Base-by-base conservation (phyloP, 495 filamentous ascomycete genomes). In the Penicillium egyptiacum region DNA sequence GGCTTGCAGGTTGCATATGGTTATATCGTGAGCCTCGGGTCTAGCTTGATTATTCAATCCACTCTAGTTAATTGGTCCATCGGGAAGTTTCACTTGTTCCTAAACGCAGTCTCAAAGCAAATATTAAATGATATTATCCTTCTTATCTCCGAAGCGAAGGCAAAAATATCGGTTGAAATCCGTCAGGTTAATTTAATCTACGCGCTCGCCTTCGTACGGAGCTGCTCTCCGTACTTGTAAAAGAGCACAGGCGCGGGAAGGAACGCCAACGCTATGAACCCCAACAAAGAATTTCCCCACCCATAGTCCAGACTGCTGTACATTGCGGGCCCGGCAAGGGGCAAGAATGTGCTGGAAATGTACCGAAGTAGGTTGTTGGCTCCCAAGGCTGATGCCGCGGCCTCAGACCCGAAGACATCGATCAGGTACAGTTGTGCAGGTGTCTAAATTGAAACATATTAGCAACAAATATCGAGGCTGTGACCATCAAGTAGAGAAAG, bases 271-370 rank as follows among this genome's bases (percentile, higher is more conserved):
- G 70, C 68, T 17, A 80, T 66, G 57, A 79, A 76, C 2, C 65
- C 78, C 20, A 80, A 60, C 17, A 82, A 50, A 12, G 52, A 69
- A 54, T 77, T 81, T 0, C 78, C 78, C 79, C 77, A 79, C 1
- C 76, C 76, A 8, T 74, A 43, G 1, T 76, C 75, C 31, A 81
- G 54, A 2, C 22, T 50, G 14, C 59, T 50, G 55, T 79, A 81
- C 65, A 80, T 57, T 11, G 46, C 37, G 23, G 69, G 69, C 16
- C 67, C 77, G 11, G 65, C 71, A 23, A 81, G 61, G 1, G 78
- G 77, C 1, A 81, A 35, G 2, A 77, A 50, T 5, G 74, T 75
- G 10, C 68, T 75, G 26, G 73, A 60, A 4, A 79, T 30, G 25
- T 65, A 69, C 26, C 79, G 58, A 10, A 77, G 48, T 5, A 72